Percentiles rank a stretch among this genome's conserved stretches.
These are phyloP conservation scores for Beauveria sp. DNA, from an alignment of 2,329 filamentous ascomycete species.

Conservation along the genomic window DNA sequence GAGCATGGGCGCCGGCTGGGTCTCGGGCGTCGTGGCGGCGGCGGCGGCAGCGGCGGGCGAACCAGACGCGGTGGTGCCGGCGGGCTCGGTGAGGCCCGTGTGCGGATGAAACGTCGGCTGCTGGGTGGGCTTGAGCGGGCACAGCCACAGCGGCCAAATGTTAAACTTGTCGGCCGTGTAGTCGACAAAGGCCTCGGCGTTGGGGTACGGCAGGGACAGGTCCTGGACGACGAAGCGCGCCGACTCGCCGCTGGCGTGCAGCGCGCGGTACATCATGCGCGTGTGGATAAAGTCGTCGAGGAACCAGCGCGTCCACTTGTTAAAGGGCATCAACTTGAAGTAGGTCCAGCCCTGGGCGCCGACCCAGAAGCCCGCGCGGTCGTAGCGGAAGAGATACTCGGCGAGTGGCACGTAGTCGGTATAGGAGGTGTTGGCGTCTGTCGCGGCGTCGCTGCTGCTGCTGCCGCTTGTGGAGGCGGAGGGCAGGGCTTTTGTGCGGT, in stretches of 20 bases:
- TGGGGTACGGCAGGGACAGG: conserved; percentile 48
- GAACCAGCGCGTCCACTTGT: conserved; percentile 55
- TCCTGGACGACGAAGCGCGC: conserved; percentile 63
- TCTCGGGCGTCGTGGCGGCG: conserved; percentile 11
- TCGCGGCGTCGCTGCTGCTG: neutral
- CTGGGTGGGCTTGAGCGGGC: conserved; percentile 41
- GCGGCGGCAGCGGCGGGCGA: neutral
- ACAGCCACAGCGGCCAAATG: conserved; percentile 56
- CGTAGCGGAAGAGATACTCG: conserved; percentile 71
- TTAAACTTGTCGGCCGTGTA: conserved; percentile 42
- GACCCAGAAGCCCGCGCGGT: conserved; percentile 70
- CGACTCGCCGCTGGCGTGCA: conserved; percentile 59
- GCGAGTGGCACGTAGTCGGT: conserved; percentile 57
- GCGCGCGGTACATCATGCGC: conserved; percentile 64
- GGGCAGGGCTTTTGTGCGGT: conserved; percentile 27
- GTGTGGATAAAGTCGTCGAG: conserved; percentile 68
- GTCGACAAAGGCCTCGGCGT: conserved; percentile 45
- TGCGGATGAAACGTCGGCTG: conserved; percentile 50
- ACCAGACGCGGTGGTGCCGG: neutral
- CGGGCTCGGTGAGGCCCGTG: conserved; percentile 28
- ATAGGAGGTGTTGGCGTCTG: conserved; percentile 16
- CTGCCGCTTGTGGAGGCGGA: conserved; percentile 13
- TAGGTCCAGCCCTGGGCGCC: conserved; percentile 59
- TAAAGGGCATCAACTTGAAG: conserved; percentile 59
- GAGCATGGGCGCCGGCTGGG: conserved; percentile 35